Evolutionary conservation across 2,329 filamentous ascomycete genomes (phyloP).

Genomic region (Lecanicillium sp.): DNA sequence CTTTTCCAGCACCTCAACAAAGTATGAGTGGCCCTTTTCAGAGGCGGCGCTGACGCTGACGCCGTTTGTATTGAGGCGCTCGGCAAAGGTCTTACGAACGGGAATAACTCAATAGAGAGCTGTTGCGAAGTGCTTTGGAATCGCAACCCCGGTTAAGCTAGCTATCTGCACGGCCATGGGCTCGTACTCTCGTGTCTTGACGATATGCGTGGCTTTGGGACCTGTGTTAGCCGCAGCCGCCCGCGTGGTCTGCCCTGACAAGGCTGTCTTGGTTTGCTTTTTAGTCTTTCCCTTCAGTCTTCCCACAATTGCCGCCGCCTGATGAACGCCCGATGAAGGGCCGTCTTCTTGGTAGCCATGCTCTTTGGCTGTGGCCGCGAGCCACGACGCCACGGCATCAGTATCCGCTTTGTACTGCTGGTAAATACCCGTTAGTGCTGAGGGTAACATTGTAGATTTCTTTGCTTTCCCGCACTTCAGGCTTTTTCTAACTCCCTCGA

Average conservation of each 20-base stretch:
- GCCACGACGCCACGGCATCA: constrained; percentile 17
- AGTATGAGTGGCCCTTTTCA: constrained; percentile 15
- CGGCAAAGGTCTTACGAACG: constrained; percentile 16
- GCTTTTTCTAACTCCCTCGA: too few species aligned
- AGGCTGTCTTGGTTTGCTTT: constrained; percentile 5
- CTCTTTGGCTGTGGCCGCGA: constrained; percentile 16
- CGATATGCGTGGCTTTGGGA: constrained; percentile 4
- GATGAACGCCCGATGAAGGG: not conserved
- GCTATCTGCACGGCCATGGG: constrained; percentile 17
- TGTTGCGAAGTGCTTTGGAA: constrained; percentile 14
- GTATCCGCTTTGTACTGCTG: constrained; percentile 20
- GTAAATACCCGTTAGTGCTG: constrained; percentile 15
- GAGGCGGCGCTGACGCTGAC: not conserved
- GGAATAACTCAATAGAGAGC: constrained; percentile 17
- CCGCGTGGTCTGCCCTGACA: not conserved
- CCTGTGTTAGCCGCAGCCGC: not conserved
- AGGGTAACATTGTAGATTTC: constrained; percentile 16
- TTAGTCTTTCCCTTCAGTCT: constrained; percentile 15
- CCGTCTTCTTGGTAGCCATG: constrained; percentile 11
- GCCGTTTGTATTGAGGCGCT: constrained; percentile 6
- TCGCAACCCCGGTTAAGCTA: constrained; percentile 6
- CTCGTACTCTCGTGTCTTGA: constrained; percentile 18
- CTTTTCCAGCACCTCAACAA: constrained; percentile 19
- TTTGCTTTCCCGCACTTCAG: too few species aligned
- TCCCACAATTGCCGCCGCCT: not conserved